phyloP scores from a whole-genome alignment of 1,284 basidiomycete species.

The Boletus chippewaensis region DNA sequence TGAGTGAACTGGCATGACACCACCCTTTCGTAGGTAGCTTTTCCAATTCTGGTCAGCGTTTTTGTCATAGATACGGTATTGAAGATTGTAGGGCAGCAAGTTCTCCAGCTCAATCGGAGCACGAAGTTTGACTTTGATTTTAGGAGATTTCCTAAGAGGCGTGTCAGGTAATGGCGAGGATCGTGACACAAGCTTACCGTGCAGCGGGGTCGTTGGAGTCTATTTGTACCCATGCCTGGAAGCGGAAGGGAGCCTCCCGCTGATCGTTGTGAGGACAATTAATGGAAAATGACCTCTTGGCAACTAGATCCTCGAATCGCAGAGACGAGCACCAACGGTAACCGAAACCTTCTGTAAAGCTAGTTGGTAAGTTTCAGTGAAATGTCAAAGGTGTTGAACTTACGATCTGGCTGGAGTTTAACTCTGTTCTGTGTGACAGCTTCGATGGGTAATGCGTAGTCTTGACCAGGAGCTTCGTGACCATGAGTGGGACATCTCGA shows the following conservation, averaged over 20 bases:
- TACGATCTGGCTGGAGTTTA: conserved; percentile 89
- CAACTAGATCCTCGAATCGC: conserved; percentile 85
- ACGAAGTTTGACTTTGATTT: conserved; percentile 81
- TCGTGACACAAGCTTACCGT: conserved; percentile 38
- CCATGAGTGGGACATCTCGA: conserved; percentile 3
- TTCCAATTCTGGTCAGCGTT: conserved; percentile 88
- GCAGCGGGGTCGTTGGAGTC: conserved; percentile 60
- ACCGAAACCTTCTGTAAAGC: conserved; percentile 76
- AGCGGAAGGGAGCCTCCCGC: conserved; percentile 88
- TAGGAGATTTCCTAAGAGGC: conserved; percentile 67
- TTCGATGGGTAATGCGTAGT: conserved; percentile 88
- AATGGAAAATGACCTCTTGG: conserved; percentile 74
- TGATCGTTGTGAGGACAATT: conserved; percentile 81
- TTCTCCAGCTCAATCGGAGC: conserved; percentile 98
- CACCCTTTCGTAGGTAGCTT: conserved; percentile 90
- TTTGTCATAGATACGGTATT: conserved; percentile 96
- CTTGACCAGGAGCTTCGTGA: conserved; percentile 69
- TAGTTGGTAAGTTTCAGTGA: conserved; percentile 9
- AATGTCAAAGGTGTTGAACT: conserved; percentile 29
- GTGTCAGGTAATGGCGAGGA: conserved; percentile 1
- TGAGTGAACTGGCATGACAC: conserved; percentile 94
- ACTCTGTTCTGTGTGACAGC: conserved; percentile 82
- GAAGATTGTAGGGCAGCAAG: conserved; percentile 89
- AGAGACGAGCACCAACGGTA: conserved; percentile 92
- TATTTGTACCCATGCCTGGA: conserved; percentile 88